Evolutionary conservation across 257 asterid genomes (phyloP).

Genomic region (Verbascum thapsus): DNA sequence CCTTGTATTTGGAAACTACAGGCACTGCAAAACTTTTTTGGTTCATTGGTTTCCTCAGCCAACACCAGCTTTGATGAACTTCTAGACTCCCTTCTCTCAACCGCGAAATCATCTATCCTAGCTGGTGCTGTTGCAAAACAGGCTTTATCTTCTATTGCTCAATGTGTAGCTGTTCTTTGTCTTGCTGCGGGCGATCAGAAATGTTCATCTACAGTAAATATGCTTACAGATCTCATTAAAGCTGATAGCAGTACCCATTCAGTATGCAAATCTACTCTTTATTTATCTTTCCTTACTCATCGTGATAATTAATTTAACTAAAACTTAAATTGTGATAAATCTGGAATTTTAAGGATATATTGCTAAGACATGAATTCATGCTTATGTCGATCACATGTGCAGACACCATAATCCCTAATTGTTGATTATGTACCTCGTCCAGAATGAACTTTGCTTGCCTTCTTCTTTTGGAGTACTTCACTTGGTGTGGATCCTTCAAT

Average conservation of each 20-base stretch:
- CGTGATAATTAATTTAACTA: too few relatives aligned
- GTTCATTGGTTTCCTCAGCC: constrained; percentile 87
- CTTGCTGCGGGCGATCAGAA: constrained; percentile 88
- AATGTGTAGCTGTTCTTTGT: constrained; percentile 97
- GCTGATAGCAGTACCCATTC: constrained; percentile 75
- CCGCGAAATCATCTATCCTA: constrained; percentile 83
- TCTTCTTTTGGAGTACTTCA: constrained; percentile 16
- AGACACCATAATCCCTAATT: neutral
- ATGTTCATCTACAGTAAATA: constrained; percentile 79
- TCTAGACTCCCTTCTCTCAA: constrained; percentile 90
- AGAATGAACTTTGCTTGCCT: neutral
- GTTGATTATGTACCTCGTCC: constrained; percentile 15
- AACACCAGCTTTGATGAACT: constrained; percentile 92
- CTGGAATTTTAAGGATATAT: constrained; percentile 16
- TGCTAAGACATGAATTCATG: neutral
- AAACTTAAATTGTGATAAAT: neutral
- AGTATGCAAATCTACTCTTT: constrained; percentile 49
- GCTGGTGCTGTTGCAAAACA: constrained; percentile 93
- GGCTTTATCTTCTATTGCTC: constrained; percentile 93
- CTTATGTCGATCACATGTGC: too few relatives aligned
- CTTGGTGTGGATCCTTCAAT: constrained; percentile 18
- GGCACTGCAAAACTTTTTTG: constrained; percentile 90
- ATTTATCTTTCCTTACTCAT: constrained; percentile 19
- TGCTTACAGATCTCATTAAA: constrained; percentile 90
- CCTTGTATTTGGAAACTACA: constrained; percentile 44